Evolutionary conservation across 148 eudicot species (phyloP).

Genomic region (Polygonum maritimum): DNA sequence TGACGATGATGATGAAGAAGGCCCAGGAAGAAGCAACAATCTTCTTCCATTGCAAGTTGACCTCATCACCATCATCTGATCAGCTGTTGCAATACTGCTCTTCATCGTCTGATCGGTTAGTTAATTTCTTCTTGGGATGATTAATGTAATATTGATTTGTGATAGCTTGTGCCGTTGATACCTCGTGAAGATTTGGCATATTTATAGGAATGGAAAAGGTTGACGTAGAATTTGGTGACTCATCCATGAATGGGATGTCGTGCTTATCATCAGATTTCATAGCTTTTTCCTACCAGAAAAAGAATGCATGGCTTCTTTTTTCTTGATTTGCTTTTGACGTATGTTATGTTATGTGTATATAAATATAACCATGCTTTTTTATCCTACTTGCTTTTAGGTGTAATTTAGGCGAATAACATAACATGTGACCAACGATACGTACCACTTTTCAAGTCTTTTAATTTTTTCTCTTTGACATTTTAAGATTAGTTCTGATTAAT

Average conservation of each 20-base stretch:
- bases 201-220: background rate
- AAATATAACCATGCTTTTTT: background rate
- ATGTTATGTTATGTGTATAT: background rate
- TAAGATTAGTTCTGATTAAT: no score
- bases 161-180: background rate
- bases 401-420: background rate
- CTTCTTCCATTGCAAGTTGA: background rate
- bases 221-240: background rate
- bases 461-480: background rate
- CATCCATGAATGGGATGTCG: background rate
- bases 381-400: background rate
- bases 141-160: background rate
- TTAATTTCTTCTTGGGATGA: background rate
- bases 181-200: slow-evolving; percentile 11
- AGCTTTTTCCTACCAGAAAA: no score
- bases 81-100: background rate
- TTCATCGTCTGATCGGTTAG: background rate
- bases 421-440: background rate
- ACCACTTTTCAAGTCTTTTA: background rate
- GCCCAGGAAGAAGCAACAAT: slow-evolving; percentile 3
- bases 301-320: slow-evolving; percentile 10
- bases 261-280: slow-evolving; percentile 11
- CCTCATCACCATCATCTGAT: background rate
- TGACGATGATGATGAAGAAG: background rate
- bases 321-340: background rate